phyloP scores from a whole-genome alignment of 139 green algal genomes.

The Medakamo hakoo region DNA sequence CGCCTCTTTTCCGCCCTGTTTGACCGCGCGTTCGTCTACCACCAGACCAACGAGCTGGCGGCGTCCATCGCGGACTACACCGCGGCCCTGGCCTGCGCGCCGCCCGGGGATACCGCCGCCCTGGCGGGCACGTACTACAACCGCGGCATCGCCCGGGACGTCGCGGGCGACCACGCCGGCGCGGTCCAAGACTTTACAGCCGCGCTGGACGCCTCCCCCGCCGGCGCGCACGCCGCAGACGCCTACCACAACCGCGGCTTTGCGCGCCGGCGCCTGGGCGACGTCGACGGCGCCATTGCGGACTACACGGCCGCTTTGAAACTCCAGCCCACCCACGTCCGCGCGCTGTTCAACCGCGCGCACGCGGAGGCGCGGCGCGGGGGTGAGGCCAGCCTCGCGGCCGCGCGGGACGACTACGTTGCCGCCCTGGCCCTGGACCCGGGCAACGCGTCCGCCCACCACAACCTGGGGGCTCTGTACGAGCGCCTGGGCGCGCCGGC shows the following conservation, averaged over 20 bases:
- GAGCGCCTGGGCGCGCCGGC: slow-evolving; percentile 36
- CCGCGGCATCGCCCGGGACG: slow-evolving; percentile 55
- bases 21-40: slow-evolving; percentile 67
- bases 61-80: slow-evolving; percentile 52
- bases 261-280: slow-evolving; percentile 44
- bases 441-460: slow-evolving; percentile 47
- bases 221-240: slow-evolving; percentile 62
- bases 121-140: slow-evolving; percentile 72
- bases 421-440: slow-evolving; percentile 49
- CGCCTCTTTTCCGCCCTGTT: slow-evolving; percentile 71
- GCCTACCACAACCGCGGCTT: slow-evolving; percentile 83
- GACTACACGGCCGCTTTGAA: slow-evolving; percentile 64
- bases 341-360: slow-evolving; percentile 64
- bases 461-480: slow-evolving; percentile 53
- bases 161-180: slow-evolving; percentile 31
- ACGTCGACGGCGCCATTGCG: slow-evolving; percentile 43
- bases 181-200: slow-evolving; percentile 51
- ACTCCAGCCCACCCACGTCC: slow-evolving; percentile 49
- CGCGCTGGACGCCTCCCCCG: slow-evolving; percentile 50
- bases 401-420: slow-evolving; percentile 52
- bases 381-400: slow-evolving; percentile 13
- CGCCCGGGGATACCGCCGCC: too few species aligned
- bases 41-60: slow-evolving; percentile 41
- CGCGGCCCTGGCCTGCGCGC: slow-evolving; percentile 34
- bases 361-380: slow-evolving; percentile 28